These are phyloP conservation scores for Plasmodium adleri DNA, from an alignment of 169 alveolate genomes.

Conservation along the genomic window DNA sequence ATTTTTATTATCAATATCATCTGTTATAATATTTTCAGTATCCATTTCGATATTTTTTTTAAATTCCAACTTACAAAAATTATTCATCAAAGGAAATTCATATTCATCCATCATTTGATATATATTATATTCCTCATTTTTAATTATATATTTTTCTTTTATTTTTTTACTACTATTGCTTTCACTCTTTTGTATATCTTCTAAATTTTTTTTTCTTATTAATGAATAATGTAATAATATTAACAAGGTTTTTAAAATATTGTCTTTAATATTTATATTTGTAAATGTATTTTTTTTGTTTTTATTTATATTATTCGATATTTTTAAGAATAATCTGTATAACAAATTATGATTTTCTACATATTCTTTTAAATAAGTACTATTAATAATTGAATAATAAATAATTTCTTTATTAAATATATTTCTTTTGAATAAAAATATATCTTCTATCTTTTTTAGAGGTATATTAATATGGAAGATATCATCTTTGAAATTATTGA, in stretches of 20 bases:
- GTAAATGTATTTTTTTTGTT: neutral
- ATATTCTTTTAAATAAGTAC: neutral
- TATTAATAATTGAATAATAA: neutral
- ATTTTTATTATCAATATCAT: neutral
- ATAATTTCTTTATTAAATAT: constrained; percentile 6
- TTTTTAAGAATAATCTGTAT: neutral
- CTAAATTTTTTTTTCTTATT: neutral
- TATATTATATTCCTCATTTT: neutral
- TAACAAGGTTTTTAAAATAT: constrained; percentile 4
- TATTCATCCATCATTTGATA: constrained; percentile 14
- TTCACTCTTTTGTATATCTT: neutral
- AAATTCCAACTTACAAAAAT: neutral
- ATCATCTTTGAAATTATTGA: constrained; percentile 2
- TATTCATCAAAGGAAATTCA: constrained; percentile 4
- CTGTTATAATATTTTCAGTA: neutral
- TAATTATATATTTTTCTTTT: neutral
- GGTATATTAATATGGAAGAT: neutral
- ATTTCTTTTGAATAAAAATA: constrained; percentile 8
- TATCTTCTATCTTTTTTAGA: constrained; percentile 10
- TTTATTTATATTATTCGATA: neutral
- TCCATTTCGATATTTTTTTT: neutral
- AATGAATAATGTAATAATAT: constrained; percentile 9
- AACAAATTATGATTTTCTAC: neutral
- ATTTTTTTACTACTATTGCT: neutral
- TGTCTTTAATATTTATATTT: constrained; percentile 1